Evolutionary conservation across 441 rosid species (phyloP).

Genomic region (Gossypium lobatum): DNA sequence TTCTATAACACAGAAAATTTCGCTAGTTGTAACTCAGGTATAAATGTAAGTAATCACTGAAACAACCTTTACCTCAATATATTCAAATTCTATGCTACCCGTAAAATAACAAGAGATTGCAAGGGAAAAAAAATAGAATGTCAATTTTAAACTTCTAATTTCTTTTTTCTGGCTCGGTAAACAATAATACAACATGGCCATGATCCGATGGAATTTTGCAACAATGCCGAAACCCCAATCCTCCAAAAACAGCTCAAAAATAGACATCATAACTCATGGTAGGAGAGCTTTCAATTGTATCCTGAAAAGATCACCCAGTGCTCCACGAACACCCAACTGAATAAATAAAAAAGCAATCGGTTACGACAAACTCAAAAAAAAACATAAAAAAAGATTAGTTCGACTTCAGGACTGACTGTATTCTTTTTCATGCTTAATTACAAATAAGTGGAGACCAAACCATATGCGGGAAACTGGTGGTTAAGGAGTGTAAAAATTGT

Average conservation of each 20-base stretch:
- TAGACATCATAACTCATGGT: slow-evolving; percentile 29
- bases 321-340: slow-evolving; percentile 96
- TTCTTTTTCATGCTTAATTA: neutral
- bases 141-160: neutral
- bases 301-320: slow-evolving; percentile 79
- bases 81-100: slow-evolving; percentile 1
- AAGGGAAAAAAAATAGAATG: neutral
- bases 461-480: neutral
- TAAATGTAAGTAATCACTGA: neutral
- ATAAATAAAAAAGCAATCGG: neutral
- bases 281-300: slow-evolving; percentile 77
- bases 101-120: neutral
- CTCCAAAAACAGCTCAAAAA: neutral
- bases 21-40: neutral
- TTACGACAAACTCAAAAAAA: neutral
- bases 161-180: neutral
- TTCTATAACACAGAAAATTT: neutral
- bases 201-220: slow-evolving; percentile 17
- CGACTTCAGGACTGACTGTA: neutral
- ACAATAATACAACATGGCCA: neutral
- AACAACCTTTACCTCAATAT: neutral
- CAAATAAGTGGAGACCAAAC: neutral
- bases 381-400: neutral
- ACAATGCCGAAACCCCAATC: slow-evolving; percentile 23
- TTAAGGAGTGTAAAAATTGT: neutral